Evolutionary conservation across 495 filamentous ascomycete species (phyloP).

Genomic region (Aspergillus heteromorphus): DNA sequence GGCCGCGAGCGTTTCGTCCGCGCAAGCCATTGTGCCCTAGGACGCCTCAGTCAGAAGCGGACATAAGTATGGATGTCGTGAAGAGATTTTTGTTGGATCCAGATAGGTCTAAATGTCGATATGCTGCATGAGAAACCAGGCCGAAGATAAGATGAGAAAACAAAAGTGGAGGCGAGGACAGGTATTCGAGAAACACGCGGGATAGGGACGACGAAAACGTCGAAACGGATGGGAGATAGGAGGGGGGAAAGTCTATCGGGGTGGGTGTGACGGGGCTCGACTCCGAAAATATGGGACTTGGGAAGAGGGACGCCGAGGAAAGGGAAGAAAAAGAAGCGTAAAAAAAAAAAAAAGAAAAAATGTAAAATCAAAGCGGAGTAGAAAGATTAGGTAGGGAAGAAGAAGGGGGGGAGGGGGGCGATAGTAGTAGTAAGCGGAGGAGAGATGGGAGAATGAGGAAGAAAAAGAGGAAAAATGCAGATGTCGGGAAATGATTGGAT

Average conservation of each 20-base stretch:
- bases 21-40: constrained; percentile 50
- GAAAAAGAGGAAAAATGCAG: constrained; percentile 5
- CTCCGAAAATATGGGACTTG: background rate
- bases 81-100: constrained; percentile 2
- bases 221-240: background rate
- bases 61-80: constrained; percentile 17
- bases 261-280: background rate
- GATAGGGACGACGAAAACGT: background rate
- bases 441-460: constrained; percentile 1
- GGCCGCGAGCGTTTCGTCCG: constrained; percentile 57
- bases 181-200: background rate
- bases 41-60: constrained; percentile 21
- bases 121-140: background rate
- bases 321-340: constrained; percentile 8
- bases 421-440: background rate
- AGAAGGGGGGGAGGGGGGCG: background rate
- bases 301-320: background rate
- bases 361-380: constrained; percentile 23
- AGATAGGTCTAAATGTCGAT: background rate
- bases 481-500: constrained; percentile 1
- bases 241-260: background rate
- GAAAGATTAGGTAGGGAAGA: background rate
- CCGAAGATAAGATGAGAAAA: background rate
- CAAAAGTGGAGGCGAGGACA: background rate
- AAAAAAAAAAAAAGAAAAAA: constrained; percentile 11